Evolutionary conservation across 208 protist species (phyloP).

Genomic region (Trypanosoma cruzi): DNA sequence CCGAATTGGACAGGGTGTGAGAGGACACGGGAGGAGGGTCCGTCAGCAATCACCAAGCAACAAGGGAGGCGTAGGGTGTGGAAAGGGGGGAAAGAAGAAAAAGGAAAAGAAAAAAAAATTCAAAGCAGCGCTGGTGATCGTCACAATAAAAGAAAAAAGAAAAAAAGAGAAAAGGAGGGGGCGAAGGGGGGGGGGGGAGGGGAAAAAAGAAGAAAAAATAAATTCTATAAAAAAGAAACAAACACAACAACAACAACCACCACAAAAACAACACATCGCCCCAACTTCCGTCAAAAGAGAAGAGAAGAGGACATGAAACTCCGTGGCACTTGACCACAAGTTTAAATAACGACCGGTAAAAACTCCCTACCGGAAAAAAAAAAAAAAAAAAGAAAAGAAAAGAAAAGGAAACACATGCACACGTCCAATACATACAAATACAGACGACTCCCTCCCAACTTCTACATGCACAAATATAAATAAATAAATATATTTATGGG

Average conservation of each 20-base stretch:
- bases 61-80: too few species aligned
- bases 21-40: background rate
- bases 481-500: too few species aligned
- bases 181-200: background rate
- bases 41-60: background rate
- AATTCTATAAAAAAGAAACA: constrained; percentile 1
- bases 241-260: background rate
- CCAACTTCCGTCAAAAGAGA: background rate
- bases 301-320: background rate
- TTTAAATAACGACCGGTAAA: too few species aligned
- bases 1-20: background rate
- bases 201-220: background rate
- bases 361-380: too few species aligned
- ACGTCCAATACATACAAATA: too few species aligned
- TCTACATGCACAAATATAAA: too few species aligned
- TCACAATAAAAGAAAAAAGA: background rate
- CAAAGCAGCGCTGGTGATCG: background rate
- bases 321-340: background rate
- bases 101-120: background rate
- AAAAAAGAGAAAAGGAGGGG: background rate
- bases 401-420: too few species aligned
- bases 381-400: too few species aligned
- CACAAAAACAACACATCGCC: background rate
- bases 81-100: background rate
- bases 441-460: too few species aligned